Percentiles rank a stretch among this genome's conserved stretches.
Conservation (phyloP, 2,329 filamentous ascomycete species). For the Cladosporium halotolerans region DNA sequence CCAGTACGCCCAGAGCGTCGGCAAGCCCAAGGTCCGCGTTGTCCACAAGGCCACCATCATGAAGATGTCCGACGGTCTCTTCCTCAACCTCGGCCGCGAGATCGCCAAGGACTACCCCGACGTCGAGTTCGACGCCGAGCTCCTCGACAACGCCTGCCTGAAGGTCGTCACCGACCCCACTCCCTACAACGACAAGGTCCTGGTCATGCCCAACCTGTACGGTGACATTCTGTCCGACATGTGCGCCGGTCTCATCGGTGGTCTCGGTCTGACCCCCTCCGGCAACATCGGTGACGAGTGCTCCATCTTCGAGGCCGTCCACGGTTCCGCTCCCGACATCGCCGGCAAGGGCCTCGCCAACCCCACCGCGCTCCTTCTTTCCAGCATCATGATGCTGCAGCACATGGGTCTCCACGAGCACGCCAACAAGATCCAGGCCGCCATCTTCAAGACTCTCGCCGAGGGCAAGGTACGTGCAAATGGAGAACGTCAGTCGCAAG, state of each 20-base stretch:
- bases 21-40: slow-evolving; percentile 92
- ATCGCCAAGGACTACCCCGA: slow-evolving; percentile 92
- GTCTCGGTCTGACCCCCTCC: slow-evolving; percentile 91
- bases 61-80: slow-evolving; percentile 99
- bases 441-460: slow-evolving; percentile 88
- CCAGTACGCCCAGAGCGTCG: slow-evolving; percentile 90
- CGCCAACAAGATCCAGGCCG: slow-evolving; percentile 82
- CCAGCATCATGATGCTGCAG: slow-evolving; percentile 98
- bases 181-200: slow-evolving; percentile 98
- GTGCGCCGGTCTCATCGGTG: slow-evolving; percentile 97
- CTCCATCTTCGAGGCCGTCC: slow-evolving; percentile 99
- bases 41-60: slow-evolving; percentile 99
- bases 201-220: slow-evolving; percentile 97
- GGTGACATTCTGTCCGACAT: slow-evolving; percentile 99
- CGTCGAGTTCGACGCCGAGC: slow-evolving; percentile 94
- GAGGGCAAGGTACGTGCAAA: slow-evolving; percentile 71
- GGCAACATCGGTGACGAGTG: slow-evolving; percentile 99
- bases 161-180: slow-evolving; percentile 96
- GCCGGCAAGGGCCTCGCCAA: slow-evolving; percentile 94
- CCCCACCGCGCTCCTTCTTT: slow-evolving; percentile 90
- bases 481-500: background rate
- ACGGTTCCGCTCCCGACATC: slow-evolving; percentile 95
- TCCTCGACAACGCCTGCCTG: slow-evolving; percentile 98
- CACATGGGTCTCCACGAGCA: slow-evolving; percentile 90
- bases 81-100: slow-evolving; percentile 78